Conservation (phyloP, 352 stramenopile species). For the Phytophthora pistaciae region DNA sequence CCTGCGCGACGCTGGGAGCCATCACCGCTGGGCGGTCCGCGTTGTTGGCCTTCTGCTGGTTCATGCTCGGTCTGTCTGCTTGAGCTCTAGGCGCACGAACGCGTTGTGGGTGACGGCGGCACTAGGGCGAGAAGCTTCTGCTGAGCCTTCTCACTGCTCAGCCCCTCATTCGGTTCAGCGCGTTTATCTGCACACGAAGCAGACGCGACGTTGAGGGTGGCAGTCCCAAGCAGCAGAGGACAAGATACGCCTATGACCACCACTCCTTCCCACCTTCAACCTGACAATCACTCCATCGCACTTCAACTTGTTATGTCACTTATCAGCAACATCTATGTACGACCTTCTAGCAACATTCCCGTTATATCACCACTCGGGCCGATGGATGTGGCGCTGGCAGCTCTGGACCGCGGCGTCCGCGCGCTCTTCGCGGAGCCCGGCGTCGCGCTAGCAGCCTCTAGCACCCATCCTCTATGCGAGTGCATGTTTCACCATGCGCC, state of each 20-base stretch:
- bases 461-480: constrained; percentile 51
- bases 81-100: not conserved
- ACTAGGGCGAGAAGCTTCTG: not conserved
- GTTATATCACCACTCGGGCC: not conserved
- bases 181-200: constrained; percentile 11
- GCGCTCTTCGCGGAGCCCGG: constrained; percentile 47
- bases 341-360: constrained; percentile 1
- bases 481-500: constrained; percentile 29
- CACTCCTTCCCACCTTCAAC: not conserved
- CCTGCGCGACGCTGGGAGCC: constrained; percentile 2
- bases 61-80: not conserved
- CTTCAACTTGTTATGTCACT: constrained; percentile 17
- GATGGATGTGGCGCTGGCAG: constrained; percentile 45
- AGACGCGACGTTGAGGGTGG: not conserved
- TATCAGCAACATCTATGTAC: no score
- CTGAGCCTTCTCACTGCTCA: not conserved
- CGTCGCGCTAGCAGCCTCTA: not conserved
- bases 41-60: not conserved
- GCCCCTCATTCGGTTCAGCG: not conserved
- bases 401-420: constrained; percentile 51
- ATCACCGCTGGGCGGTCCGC: not conserved
- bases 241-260: not conserved
- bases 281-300: not conserved
- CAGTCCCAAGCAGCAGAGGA: not conserved
- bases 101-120: not conserved